phyloP scores from a whole-genome alignment of 331 rosid species.

The Stylosanthes scabra region DNA sequence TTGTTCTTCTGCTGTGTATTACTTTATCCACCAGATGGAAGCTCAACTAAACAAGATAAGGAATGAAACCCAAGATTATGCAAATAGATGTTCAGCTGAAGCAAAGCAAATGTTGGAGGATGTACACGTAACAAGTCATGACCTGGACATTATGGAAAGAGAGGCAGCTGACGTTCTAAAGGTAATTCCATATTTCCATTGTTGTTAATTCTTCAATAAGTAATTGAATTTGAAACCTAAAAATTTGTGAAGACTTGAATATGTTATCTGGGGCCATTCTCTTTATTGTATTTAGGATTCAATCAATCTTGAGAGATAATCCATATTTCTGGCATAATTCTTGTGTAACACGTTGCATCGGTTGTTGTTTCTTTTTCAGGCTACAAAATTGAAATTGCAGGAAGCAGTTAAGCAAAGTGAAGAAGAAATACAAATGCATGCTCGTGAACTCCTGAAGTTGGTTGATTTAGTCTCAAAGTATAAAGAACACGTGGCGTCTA shows the following conservation, averaged over 20 bases:
- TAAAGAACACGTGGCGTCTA: slow-evolving; percentile 62
- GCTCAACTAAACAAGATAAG: slow-evolving; percentile 50
- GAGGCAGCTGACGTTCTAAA: slow-evolving; percentile 75
- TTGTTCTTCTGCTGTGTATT: slow-evolving; percentile 25
- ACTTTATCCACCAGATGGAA: slow-evolving; percentile 62
- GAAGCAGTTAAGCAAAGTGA: slow-evolving; percentile 64
- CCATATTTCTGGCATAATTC: slow-evolving; percentile 8
- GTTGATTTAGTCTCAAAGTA: slow-evolving; percentile 65
- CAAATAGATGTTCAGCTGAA: slow-evolving; percentile 55
- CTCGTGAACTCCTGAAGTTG: slow-evolving; percentile 56
- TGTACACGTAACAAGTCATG: slow-evolving; percentile 54
- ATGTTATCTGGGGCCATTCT: not conserved
- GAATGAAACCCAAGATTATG: slow-evolving; percentile 68
- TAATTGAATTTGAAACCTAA: slow-evolving; percentile 19
- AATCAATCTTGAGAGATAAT: not conserved
- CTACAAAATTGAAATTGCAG: slow-evolving; percentile 66
- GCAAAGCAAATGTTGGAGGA: slow-evolving; percentile 66
- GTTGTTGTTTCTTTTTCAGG: slow-evolving; percentile 42
- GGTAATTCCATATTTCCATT: slow-evolving; percentile 58
- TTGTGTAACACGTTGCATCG: not conserved
- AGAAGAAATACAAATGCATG: slow-evolving; percentile 61
- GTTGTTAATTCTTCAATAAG: not conserved
- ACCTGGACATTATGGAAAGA: slow-evolving; percentile 63
- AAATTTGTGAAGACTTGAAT: too few species aligned
- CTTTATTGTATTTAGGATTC: not conserved